Base-by-base conservation (phyloP, 1,284 basidiomycete species). In the Melampsora medusae region DNA sequence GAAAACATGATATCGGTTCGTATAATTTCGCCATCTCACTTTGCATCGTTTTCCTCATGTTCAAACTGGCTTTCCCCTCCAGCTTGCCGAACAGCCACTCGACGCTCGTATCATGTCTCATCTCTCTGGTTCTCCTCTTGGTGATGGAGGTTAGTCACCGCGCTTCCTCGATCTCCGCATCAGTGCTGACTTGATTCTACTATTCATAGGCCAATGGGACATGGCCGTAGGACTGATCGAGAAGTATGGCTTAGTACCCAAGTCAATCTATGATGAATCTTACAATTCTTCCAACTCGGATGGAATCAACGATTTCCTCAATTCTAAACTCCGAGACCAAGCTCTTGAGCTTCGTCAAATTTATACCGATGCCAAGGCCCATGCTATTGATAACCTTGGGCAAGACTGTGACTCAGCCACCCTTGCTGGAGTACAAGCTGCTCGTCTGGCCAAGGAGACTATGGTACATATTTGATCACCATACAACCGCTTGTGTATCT, bases 321-420 rank as follows among this genome's bases (percentile, higher is more conserved):
- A 93, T 82, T 88, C 89, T 78, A 95, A 96, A 85, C 88, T 98
- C 62, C 89, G 96, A 79, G 93, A 97, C 83, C 91, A 93, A 82
- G 90, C 90, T 2, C 87, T 97, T 62, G 88, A 90, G 79, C 88
- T 98, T 35, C 84, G 22, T 86, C 92, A 50, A 84, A 87, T 67
- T 79, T 83, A 49, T 88, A 86, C 19, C 85, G 89, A 50, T 85
- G 85, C 35, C 80, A 84, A n/a, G 82, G 86, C 48, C 19, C 31
- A 62, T n/a, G 78, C 61, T 16, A 71, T 56, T 76, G 77, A 50
- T 42, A n/a, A 42, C 65, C 53, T 67, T 77, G 77, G 53, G 53
- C 60, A 50, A 28, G 60, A 61, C 31, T 42, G 16, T 22, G 67
- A 56, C 2, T 38, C n/a, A 10, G 68, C 75, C 17, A 53, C 31